Conservation (phyloP, 2,329 filamentous ascomycete species). For the Ophiostoma piceae region DNA sequence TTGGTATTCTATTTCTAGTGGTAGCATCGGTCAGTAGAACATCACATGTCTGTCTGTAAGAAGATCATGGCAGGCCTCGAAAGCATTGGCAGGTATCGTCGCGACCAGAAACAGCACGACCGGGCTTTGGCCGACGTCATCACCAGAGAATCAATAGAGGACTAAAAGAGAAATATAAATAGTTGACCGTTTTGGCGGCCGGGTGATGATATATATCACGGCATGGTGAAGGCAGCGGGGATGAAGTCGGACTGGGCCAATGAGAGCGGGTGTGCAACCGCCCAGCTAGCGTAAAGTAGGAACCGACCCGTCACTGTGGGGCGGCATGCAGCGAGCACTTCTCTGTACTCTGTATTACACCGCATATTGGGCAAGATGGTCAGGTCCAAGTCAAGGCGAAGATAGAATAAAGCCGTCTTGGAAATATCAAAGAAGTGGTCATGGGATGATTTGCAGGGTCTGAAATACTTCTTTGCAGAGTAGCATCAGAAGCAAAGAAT, state of each 20-base stretch:
- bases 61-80: not conserved
- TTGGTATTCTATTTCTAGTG: not conserved
- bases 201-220: not conserved
- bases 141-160: no score
- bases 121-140: not conserved
- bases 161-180: not conserved
- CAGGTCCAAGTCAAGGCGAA: no score
- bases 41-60: not conserved
- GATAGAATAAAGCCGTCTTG: no score
- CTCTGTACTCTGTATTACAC: not conserved
- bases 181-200: not conserved
- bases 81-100: not conserved
- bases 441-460: no score
- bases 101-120: not conserved
- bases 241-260: slow-evolving; percentile 20
- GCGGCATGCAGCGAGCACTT: slow-evolving; percentile 2
- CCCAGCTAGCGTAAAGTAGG: slow-evolving; percentile 18
- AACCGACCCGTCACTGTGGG: slow-evolving; percentile 12
- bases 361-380: not conserved
- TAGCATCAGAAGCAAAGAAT: no score
- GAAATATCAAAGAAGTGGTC: no score
- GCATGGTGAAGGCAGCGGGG: not conserved
- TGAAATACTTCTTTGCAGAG: no score
- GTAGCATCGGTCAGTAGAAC: not conserved
- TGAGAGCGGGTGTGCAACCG: slow-evolving; percentile 26